Base-by-base conservation (phyloP, 108 stramenopile species). In the Aurantiochytrium sp. region DNA sequence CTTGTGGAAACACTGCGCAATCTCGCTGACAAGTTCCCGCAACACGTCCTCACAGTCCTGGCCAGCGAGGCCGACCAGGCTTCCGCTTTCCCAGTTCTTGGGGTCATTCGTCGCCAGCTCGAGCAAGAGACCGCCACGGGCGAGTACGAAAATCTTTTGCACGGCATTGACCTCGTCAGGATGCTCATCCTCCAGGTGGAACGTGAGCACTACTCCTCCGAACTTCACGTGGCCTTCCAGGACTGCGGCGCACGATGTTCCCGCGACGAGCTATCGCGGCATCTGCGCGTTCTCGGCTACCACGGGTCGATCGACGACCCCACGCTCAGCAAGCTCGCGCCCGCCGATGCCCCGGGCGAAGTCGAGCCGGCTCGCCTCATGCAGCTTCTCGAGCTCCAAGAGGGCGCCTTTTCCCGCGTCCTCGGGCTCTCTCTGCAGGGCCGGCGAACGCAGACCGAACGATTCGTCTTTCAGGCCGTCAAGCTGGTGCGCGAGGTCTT, bases 401-500 rank as follows among this genome's bases (percentile, higher is more conserved):
- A 81, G 30, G 73, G 73, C 73, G 39, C 42, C 30, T 81, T 81
- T 24, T 81, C 32, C 24, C 39, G 73, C n/a, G 73, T 81, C 30
- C 73, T 81, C 24, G n/a, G 42, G n/a, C 45, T 81, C 27, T 48
- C 73, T 12, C 45, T 81, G 39, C 73, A 81, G 73, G 45, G 73
- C 1, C 1, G 73, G 19, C 73, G 73, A 6, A 8, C 73, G 36
- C 73, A 81, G 32, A 81, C 45, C 39, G 10, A 42, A 42, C 42
- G 30, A 0, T 81, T 81, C 45, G 73, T 81, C 32, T 81, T 48
- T 48, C 73, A 81, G 45, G 73, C 73, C 39, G 45, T 81, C 39
- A 81, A 81, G 30, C 45, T 81, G 6, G 73, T 81, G n/a, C 73
- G 73, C 42, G 73, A 81, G 24, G 73, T 81, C 27, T 81, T 48